A percentile compares a stretch with the other conserved stretches of the same genome.
Conservation (phyloP, 2,329 filamentous ascomycete species). For the Chalara sp. region DNA sequence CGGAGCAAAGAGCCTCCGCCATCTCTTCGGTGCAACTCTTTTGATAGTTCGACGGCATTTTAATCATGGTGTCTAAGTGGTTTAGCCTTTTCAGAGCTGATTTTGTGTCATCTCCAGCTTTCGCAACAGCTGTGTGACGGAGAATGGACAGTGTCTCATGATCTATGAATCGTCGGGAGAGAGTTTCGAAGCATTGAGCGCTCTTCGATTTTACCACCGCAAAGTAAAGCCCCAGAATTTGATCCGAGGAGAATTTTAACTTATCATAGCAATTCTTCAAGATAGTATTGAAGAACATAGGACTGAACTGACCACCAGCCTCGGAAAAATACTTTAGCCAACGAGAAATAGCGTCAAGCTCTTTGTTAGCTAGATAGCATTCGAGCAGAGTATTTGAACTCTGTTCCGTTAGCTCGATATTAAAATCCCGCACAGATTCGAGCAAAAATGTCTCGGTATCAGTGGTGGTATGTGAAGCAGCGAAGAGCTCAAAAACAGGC, state of each 20-base stretch:
- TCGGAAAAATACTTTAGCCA: slow-evolving; percentile 22
- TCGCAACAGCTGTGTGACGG: slow-evolving; percentile 11
- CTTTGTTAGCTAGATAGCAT: slow-evolving; percentile 19
- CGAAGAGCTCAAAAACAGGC: slow-evolving; percentile 23
- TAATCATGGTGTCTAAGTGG: slow-evolving; percentile 4
- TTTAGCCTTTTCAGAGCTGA: slow-evolving; percentile 3
- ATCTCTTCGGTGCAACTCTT: slow-evolving; percentile 14
- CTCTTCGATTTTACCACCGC: slow-evolving; percentile 1
- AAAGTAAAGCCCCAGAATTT: slow-evolving; percentile 16
- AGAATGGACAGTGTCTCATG: slow-evolving; percentile 15
- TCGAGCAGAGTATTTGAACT: slow-evolving; percentile 21
- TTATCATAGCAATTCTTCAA: slow-evolving; percentile 17
- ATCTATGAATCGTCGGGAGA: slow-evolving; percentile 7
- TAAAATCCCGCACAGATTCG: slow-evolving; percentile 13
- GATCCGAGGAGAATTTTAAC: slow-evolving; percentile 19
- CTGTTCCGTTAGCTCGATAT: slow-evolving; percentile 15
- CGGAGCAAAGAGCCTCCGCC: slow-evolving; percentile 11
- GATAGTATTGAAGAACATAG: slow-evolving; percentile 23
- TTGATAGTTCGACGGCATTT: slow-evolving; percentile 1
- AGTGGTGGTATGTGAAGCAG: slow-evolving; percentile 17
- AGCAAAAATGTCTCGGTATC: slow-evolving; percentile 24
- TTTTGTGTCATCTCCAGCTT: slow-evolving; percentile 1
- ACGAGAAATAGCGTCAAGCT: slow-evolving; percentile 20
- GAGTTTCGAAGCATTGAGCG: background rate
- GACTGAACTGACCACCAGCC: slow-evolving; percentile 12